A percentile compares a stretch with the other conserved stretches of the same genome.
Evolutionary conservation across 176 grass and related monocot species (phyloP).

Genomic region (Avena insularis): DNA sequence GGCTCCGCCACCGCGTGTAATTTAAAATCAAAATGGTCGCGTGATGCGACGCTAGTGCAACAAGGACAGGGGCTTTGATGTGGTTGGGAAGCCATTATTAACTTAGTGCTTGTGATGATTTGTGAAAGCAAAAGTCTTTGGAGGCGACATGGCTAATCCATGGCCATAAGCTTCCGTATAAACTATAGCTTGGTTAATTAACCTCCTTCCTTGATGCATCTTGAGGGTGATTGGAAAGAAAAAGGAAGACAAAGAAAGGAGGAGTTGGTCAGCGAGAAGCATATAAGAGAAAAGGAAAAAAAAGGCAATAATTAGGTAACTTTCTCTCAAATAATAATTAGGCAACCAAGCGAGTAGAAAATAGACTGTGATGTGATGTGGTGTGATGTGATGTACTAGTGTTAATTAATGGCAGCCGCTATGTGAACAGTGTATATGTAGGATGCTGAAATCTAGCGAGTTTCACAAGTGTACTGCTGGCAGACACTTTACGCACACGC

Average conservation of each 20-base stretch:
- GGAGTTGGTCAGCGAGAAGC: constrained; percentile 36
- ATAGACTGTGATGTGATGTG: constrained; percentile 16
- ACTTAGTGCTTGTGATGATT: constrained; percentile 31
- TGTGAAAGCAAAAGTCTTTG: background rate
- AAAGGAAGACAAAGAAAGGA: background rate
- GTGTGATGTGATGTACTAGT: too few relatives aligned
- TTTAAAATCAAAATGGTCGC: constrained; percentile 5
- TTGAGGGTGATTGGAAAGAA: background rate
- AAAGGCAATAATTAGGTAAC: constrained; percentile 26
- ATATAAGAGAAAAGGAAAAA: background rate
- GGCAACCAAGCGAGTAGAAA: constrained; percentile 21
- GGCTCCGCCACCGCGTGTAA: background rate
- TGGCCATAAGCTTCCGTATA: constrained; percentile 33
- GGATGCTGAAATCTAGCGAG: constrained; percentile 41
- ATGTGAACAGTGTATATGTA: constrained; percentile 28
- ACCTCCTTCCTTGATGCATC: background rate
- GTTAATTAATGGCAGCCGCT: constrained; percentile 35
- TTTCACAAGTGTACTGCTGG: constrained; percentile 28
- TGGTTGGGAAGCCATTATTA: constrained; percentile 19
- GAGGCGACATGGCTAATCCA: constrained; percentile 44
- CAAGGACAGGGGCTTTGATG: constrained; percentile 33
- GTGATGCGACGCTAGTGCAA: constrained; percentile 48
- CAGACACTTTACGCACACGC: constrained; percentile 23
- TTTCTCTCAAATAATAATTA: constrained; percentile 18
- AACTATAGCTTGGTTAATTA: background rate